Evolutionary conservation across 129 eudicot species (phyloP), one percentile per base, ranked within the genome.

Genomic region (Deinandra increscens): DNA sequence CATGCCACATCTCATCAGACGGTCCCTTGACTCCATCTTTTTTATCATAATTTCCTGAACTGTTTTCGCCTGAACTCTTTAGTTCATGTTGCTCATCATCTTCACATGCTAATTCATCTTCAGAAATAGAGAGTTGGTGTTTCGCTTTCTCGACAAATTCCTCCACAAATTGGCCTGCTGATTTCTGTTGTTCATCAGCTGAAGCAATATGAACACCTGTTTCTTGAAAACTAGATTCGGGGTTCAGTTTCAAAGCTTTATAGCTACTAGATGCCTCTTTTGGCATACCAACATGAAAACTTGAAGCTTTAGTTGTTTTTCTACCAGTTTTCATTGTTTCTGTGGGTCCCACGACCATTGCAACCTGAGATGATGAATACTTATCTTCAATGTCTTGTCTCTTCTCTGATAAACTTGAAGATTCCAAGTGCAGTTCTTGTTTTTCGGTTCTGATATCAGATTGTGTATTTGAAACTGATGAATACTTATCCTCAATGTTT

Each of bases 1-100:
- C 89, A 54, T 83, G 84, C 94, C 96, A 88, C 83, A 86, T 86
- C 64, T 88, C 87, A 66, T 84, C 96, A 36, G 91, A 79, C 23
- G 91, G 96, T 15, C 96, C 96, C 73, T 65, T 78, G 38, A 67
- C 45, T 49, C 74, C 84, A 42, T 87, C 81, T 29, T 75, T 70
- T 29, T 11, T 61, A 41, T 61, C 68, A 42, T 78, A 73, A 69
- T 69, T 86, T 58, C 69, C 88, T 36, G 84, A 82, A 54, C 59
- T 76, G 53, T 63, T 7, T 38, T 74, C 79, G 18, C 64, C 63
- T 5, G 51, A 9, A 66, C 55, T 66, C 68, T 70, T 70, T 19
- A 60, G 66, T n/a, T 71, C 53, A 74, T 13, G 23, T 75, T 78
- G 62, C 61, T 72, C 79, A 13, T n/a, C 45, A 2, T 75, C 81